phyloP scores from a whole-genome alignment of 2,329 filamentous ascomycete genomes.

The Fusarium odoratissimum region DNA sequence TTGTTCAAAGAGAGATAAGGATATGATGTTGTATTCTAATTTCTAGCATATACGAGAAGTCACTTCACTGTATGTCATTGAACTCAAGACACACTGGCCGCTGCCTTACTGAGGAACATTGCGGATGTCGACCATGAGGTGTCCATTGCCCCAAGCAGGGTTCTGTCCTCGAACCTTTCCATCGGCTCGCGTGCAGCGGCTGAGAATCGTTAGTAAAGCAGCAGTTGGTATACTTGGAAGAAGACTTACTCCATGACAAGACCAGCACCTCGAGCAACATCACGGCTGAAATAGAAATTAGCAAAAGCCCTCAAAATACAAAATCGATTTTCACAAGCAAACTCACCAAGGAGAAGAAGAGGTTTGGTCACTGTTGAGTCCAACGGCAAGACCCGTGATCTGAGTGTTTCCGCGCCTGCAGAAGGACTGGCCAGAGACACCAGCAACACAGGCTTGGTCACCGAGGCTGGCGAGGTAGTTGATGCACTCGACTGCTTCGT shows the following conservation, averaged over 20 bases:
- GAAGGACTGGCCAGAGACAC: slow-evolving; percentile 1
- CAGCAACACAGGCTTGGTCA: neutral
- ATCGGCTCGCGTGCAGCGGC: slow-evolving; percentile 2
- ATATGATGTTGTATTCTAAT: neutral
- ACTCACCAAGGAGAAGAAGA: slow-evolving; percentile 15
- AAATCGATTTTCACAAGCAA: rapidly evolving
- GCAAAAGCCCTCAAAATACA: neutral
- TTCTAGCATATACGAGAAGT: neutral
- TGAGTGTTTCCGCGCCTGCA: slow-evolving; percentile 26
- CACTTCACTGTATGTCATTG: neutral
- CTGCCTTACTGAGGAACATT: neutral
- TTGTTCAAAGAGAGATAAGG: neutral
- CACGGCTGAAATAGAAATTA: neutral
- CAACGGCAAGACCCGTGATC: slow-evolving; percentile 4
- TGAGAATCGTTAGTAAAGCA: neutral
- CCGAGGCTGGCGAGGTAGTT: slow-evolving; percentile 25
- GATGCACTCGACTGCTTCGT: slow-evolving; percentile 21
- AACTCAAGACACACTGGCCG: rapidly evolving
- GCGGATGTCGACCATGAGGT: slow-evolving; percentile 23
- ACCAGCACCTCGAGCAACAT: slow-evolving; percentile 19
- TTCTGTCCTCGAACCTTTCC: slow-evolving; percentile 22
- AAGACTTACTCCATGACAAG: slow-evolving; percentile 11
- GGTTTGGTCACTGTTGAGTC: neutral
- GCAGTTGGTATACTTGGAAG: rapidly evolving
- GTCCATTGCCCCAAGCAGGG: slow-evolving; percentile 18